Conservation (phyloP, 305 asterid species). For the Fraxinus paxiana region DNA sequence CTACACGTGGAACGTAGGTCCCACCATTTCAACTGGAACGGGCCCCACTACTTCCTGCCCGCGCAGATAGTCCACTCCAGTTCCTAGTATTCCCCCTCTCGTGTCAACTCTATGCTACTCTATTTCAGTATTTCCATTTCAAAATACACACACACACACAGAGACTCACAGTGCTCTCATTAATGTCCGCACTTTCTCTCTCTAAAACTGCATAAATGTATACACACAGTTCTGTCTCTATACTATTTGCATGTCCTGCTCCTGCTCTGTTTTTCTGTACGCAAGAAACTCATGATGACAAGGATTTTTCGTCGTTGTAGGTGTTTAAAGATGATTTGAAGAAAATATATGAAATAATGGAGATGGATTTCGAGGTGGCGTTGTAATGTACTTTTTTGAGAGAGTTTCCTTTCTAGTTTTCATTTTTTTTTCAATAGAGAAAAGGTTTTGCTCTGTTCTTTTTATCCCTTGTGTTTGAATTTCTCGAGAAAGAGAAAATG, state of each 20-base stretch:
- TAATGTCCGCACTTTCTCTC: slow-evolving; percentile 46
- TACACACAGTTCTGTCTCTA: neutral
- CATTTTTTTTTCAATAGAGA: slow-evolving; percentile 14
- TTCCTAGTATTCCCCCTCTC: slow-evolving; percentile 3
- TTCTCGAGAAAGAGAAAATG: slow-evolving; percentile 34
- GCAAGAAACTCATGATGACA: slow-evolving; percentile 6
- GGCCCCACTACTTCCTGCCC: slow-evolving; percentile 14
- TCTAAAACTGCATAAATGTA: slow-evolving; percentile 21
- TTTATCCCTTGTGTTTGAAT: neutral
- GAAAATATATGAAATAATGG: slow-evolving; percentile 27
- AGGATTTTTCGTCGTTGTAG: slow-evolving; percentile 20
- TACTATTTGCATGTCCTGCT: neutral
- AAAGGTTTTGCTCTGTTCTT: slow-evolving; percentile 19
- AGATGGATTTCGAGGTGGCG: slow-evolving; percentile 48
- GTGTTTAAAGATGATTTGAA: slow-evolving; percentile 33
- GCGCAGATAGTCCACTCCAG: slow-evolving; percentile 3
- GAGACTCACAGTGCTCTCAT: slow-evolving; percentile 34
- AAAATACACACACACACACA: slow-evolving; percentile 27
- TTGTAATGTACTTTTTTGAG: slow-evolving; percentile 48
- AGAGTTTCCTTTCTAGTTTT: slow-evolving; percentile 28
- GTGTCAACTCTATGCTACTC: slow-evolving; percentile 23
- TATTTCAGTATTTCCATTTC: slow-evolving; percentile 31
- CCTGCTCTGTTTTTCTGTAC: slow-evolving; percentile 16
- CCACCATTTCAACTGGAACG: neutral
- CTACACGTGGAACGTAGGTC: slow-evolving; percentile 17